phyloP scores from a whole-genome alignment of 2,329 filamentous ascomycete genomes.

The Fusarium anthophilum region DNA sequence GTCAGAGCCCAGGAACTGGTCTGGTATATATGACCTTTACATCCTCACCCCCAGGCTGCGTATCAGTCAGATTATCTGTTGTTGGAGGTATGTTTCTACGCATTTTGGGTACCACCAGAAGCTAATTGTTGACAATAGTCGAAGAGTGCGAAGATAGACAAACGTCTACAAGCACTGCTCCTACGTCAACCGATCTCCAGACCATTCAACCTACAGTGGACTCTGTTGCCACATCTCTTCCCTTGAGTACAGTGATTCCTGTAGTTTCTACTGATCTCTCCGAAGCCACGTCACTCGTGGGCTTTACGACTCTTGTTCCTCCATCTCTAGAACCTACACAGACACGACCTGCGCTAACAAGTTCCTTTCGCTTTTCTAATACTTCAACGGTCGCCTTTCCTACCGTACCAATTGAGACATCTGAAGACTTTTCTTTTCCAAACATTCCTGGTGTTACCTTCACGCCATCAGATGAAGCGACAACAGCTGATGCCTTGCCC shows the following conservation, averaged over 20 bases:
- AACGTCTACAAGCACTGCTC: neutral
- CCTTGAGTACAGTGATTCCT: rapidly evolving
- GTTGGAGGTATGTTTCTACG: neutral
- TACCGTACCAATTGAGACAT: neutral
- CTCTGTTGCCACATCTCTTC: rapidly evolving
- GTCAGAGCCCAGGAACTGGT: neutral
- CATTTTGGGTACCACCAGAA: rapidly evolving
- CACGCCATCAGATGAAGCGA: neutral
- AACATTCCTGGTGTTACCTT: neutral
- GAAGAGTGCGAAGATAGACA: neutral
- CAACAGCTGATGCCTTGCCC: neutral
- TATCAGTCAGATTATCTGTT: neutral
- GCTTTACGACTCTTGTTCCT: neutral
- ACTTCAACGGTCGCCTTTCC: neutral
- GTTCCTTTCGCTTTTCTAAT: neutral
- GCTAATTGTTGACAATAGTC: neutral
- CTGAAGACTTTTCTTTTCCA: neutral
- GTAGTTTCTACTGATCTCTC: no score
- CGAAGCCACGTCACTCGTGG: neutral
- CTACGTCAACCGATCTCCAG: neutral
- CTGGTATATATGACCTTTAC: neutral
- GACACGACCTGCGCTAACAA: neutral
- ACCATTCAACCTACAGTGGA: neutral
- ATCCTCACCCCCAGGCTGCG: neutral
- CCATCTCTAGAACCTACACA: neutral